Percentiles rank a stretch among this genome's conserved stretches.
These are phyloP conservation scores for Oligophagozyma castellii DNA, from an alignment of 1,139 yeast genomes.

Conservation along the genomic window DNA sequence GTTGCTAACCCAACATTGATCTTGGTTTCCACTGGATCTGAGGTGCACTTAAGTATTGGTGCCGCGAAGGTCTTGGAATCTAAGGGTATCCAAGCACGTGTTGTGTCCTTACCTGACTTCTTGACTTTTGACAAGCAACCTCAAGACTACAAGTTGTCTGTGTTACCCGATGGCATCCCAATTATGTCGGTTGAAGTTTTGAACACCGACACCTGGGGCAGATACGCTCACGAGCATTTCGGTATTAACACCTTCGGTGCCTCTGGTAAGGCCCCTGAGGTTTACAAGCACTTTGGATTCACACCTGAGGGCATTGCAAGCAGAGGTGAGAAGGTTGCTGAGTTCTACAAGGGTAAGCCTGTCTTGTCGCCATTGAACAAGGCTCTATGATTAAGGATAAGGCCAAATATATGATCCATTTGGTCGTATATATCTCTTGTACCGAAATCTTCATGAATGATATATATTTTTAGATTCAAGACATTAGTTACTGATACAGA, in stretches of 20 bases:
- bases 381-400: constrained; percentile 41
- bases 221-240: constrained; percentile 92
- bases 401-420: no score
- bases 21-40: constrained; percentile 91
- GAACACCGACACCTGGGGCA: constrained; percentile 86
- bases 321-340: constrained; percentile 69
- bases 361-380: constrained; percentile 64
- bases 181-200: constrained; percentile 89
- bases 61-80: constrained; percentile 58
- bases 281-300: constrained; percentile 79
- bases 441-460: no score
- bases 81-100: constrained; percentile 61
- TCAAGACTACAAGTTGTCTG: constrained; percentile 63
- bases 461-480: no score
- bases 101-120: constrained; percentile 92
- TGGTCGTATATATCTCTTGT: no score
- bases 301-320: constrained; percentile 87
- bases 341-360: constrained; percentile 68
- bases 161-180: constrained; percentile 92
- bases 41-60: constrained; percentile 72
- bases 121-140: constrained; percentile 79
- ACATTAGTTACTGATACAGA: no score
- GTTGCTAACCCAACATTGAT: constrained; percentile 58
- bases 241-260: constrained; percentile 97
- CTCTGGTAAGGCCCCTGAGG: constrained; percentile 79